Evolutionary conservation across 495 filamentous ascomycete genomes (phyloP), one percentile per base, ranked within the genome.

Genomic region (Trichoderma reesei): DNA sequence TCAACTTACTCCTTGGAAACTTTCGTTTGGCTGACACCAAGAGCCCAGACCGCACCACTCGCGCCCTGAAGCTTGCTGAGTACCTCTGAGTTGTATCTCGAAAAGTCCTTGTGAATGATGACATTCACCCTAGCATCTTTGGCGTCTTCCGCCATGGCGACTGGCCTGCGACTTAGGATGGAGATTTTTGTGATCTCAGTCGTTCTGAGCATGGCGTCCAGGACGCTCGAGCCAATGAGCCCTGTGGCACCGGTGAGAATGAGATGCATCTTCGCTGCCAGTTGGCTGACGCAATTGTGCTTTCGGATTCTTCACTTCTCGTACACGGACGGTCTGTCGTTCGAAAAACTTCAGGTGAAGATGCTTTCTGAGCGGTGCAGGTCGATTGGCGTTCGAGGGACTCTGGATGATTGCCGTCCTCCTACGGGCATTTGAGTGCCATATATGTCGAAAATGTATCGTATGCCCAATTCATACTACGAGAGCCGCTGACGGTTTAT

Each of bases 161-260:
- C 86, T 1, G 88, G 86, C 36, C 86, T 74, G 6, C 88, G 79
- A 60, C 79, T 85, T 60, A 91, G 76, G 65, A 90, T 82, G 13
- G 84, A 87, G 68, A 91, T 82, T 34, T 81, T 84, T 39, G 80
- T 80, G 65, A 90, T 69, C 1, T 75, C 71, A 18, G 76, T 73
- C 38, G 76, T 83, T 59, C 74, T 78, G 63, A 90, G 78, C 79
- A 90, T 88, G 63, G 81, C 76, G 60, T 86, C 80, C 1, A 90
- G 80, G 20, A 84, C 82, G 31, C 75, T 82, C 5, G 83, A 84
- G 72, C 88, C 88, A 20, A 90, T 83, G 3, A 90, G 79, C 64
- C 88, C 88, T 0, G 88, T 91, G 9, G 88, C 88, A 41, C 88
- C 88, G 0, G 88, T 90, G 48, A 90, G 81, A 61, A 91, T 86